phyloP scores from a whole-genome alignment of 106 monocot genomes.

The Allium sativum region DNA sequence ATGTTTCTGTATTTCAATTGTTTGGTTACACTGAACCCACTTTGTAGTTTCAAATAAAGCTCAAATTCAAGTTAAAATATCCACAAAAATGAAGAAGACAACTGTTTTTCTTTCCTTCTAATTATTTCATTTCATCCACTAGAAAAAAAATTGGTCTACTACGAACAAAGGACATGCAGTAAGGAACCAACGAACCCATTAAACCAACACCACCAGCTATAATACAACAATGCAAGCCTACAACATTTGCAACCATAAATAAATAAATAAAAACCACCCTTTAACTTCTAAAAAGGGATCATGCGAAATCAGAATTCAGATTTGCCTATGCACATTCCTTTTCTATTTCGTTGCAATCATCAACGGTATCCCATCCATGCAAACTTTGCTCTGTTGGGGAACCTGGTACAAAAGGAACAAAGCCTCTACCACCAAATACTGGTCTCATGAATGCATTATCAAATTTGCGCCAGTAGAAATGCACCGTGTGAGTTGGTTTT shows the following conservation, averaged over 20 bases:
- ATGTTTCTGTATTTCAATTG: too few species aligned
- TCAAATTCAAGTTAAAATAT: too few species aligned
- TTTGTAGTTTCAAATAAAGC: too few species aligned
- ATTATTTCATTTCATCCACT: too few species aligned
- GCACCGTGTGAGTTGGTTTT: constrained; percentile 58
- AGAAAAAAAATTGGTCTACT: too few species aligned
- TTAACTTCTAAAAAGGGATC: background rate
- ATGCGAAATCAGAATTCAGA: background rate
- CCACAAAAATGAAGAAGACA: too few species aligned
- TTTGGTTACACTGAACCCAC: too few species aligned
- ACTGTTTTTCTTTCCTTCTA: too few species aligned
- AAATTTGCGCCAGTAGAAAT: constrained; percentile 88
- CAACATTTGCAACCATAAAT: constrained; percentile 12
- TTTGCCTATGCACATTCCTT: background rate
- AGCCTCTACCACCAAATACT: constrained; percentile 79
- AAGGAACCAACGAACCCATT: too few species aligned
- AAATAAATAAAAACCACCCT: background rate
- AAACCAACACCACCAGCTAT: too few species aligned
- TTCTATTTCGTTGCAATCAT: background rate
- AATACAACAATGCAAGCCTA: background rate
- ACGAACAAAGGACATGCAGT: too few species aligned
- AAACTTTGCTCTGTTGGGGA: constrained; percentile 62
- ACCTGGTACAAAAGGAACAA: constrained; percentile 68
- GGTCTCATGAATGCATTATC: constrained; percentile 83
- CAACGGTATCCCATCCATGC: constrained; percentile 13